Conservation (phyloP, 352 stramenopile species). For the Saprolegnia diclina region DNA sequence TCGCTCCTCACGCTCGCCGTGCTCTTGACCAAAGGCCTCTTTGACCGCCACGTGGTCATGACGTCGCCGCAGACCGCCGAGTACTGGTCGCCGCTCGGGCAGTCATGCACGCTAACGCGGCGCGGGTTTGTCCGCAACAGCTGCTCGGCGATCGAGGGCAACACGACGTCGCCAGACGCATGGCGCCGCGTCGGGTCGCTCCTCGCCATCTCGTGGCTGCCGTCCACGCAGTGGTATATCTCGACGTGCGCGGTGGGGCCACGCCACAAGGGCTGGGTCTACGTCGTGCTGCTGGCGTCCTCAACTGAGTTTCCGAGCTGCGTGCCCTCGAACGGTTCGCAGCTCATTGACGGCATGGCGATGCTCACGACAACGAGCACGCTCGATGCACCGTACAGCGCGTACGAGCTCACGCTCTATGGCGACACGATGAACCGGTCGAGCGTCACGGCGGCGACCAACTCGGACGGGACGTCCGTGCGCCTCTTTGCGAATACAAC, state of each 20-base stretch:
- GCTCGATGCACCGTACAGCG: not conserved
- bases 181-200: not conserved
- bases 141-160: not conserved
- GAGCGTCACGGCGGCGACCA: not conserved
- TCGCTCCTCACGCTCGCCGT: not conserved
- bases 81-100: not conserved
- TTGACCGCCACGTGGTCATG: not conserved
- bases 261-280: not conserved
- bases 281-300: slow-evolving; percentile 5
- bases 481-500: not conserved
- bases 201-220: not conserved
- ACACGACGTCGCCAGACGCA: not conserved
- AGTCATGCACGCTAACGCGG: not conserved
- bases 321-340: not conserved
- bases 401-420: slow-evolving; percentile 9
- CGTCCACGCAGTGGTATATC: not conserved
- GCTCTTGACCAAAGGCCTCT: not conserved
- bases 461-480: slow-evolving; percentile 4
- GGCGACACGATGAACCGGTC: not conserved
- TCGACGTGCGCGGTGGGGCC: not conserved
- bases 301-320: slow-evolving; percentile 14
- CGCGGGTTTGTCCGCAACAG: not conserved
- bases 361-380: slow-evolving; percentile 7
- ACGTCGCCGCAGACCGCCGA: not conserved
- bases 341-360: slow-evolving; percentile 16